Evolutionary conservation across 805 yeast species (phyloP).

Genomic region (Starmerella riodocensis): DNA sequence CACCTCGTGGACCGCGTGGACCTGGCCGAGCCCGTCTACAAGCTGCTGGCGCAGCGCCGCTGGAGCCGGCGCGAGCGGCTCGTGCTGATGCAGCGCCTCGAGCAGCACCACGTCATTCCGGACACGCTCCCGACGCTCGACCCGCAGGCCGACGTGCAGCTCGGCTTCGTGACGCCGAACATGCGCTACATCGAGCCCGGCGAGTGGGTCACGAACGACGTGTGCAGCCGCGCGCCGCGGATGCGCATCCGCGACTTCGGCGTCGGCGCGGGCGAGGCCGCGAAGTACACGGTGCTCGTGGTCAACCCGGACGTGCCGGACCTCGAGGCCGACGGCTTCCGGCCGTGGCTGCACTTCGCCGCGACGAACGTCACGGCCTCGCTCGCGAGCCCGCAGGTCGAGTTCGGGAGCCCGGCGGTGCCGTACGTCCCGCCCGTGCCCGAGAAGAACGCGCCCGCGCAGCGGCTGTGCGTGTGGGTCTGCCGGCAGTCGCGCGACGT

Average conservation of each 20-base stretch:
- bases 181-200: conserved; percentile 71
- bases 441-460: conserved; percentile 72
- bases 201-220: conserved; percentile 52
- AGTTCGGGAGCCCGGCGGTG: conserved; percentile 32
- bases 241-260: conserved; percentile 65
- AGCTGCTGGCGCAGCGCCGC: conserved; percentile 49
- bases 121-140: conserved; percentile 84
- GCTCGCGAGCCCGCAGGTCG: conserved; percentile 45
- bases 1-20: conserved; percentile 41
- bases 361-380: conserved; percentile 51
- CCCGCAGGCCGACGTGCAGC: conserved; percentile 61
- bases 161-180: conserved; percentile 36
- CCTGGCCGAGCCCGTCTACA: conserved; percentile 64
- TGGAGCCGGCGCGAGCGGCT: conserved; percentile 65
- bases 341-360: conserved; percentile 66
- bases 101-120: conserved; percentile 72
- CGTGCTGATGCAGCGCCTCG: conserved; percentile 84
- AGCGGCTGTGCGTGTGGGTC: conserved; percentile 82
- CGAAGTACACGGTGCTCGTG: conserved; percentile 59
- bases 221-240: conserved; percentile 64
- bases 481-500: conserved; percentile 48
- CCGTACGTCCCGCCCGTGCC: conserved; percentile 74
- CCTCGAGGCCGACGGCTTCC: conserved; percentile 48
- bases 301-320: conserved; percentile 92
- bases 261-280: conserved; percentile 26